Conservation (phyloP, 2,329 filamentous ascomycete genomes). For the Chalaropsis thielavioides region DNA sequence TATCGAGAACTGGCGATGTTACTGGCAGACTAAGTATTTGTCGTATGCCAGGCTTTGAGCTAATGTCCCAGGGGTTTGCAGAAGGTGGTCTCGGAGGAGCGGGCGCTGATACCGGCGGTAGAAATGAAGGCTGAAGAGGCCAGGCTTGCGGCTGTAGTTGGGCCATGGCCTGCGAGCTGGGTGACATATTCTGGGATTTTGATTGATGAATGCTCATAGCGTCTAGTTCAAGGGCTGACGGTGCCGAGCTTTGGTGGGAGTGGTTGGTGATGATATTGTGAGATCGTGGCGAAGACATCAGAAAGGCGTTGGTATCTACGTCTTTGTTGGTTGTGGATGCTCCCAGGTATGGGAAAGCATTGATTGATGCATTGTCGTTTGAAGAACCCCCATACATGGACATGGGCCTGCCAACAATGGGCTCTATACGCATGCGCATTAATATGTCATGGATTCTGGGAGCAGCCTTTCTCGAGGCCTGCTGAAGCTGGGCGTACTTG, state of each 20-base stretch:
- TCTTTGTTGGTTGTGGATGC: background rate
- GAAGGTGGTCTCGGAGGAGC: conserved; percentile 25
- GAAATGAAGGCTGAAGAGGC: background rate
- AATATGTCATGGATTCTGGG: conserved; percentile 37
- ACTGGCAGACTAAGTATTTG: conserved; percentile 14
- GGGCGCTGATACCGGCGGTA: conserved; percentile 7
- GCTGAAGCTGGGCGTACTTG: conserved; percentile 36
- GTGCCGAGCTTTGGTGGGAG: background rate
- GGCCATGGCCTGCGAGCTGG: background rate
- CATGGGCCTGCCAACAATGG: background rate
- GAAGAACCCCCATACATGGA: conserved; percentile 12
- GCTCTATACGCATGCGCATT: conserved; percentile 36
- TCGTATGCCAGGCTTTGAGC: conserved; percentile 20
- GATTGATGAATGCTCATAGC: conserved; percentile 3
- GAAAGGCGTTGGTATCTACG: background rate
- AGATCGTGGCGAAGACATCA: background rate
- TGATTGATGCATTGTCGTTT: background rate
- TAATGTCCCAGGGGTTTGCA: conserved; percentile 31
- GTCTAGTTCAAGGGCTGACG: background rate
- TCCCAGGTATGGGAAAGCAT: background rate
- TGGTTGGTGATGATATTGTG: background rate
- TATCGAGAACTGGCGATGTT: background rate
- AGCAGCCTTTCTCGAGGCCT: conserved; percentile 34
- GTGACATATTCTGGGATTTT: background rate
- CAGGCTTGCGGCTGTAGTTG: background rate